Evolutionary conservation across 805 yeast species (phyloP).

Genomic region (Candida orba): DNA sequence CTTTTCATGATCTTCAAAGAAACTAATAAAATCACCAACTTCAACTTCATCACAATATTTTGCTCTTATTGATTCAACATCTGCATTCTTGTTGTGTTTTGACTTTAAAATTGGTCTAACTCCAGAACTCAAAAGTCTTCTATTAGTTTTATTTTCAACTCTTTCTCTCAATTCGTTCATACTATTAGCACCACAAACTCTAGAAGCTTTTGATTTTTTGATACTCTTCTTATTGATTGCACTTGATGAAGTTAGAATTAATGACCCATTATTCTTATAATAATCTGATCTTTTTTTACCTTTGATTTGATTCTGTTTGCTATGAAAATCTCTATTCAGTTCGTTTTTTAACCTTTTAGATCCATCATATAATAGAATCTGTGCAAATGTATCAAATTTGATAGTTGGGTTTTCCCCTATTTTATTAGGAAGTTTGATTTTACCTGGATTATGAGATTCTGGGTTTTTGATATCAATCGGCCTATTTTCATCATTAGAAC

Average conservation of each 20-base stretch:
- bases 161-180: not conserved
- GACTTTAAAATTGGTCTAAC: constrained; percentile 32
- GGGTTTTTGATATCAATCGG: constrained; percentile 10
- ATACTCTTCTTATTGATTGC: not conserved
- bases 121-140: not conserved
- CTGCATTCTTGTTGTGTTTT: constrained; percentile 27
- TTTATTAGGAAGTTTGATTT: not conserved
- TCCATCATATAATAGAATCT: constrained; percentile 23
- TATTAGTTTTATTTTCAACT: not conserved
- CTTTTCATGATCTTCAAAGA: constrained; percentile 31
- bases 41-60: constrained; percentile 32
- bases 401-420: constrained; percentile 7
- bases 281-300: not conserved
- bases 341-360: constrained; percentile 24
- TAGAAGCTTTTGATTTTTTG: not conserved
- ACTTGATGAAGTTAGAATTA: constrained; percentile 3
- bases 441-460: not conserved
- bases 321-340: constrained; percentile 26
- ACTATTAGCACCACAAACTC: not conserved
- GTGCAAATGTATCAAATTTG: constrained; percentile 24
- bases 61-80: constrained; percentile 30
- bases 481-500: constrained; percentile 7
- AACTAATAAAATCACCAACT: constrained; percentile 28
- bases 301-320: constrained; percentile 13
- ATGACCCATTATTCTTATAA: constrained; percentile 7